Evolutionary conservation across 192 early-diverging fungal species (phyloP), one percentile per base, ranked within the genome.

Genomic region (Rhizoclosmatium sp.): DNA sequence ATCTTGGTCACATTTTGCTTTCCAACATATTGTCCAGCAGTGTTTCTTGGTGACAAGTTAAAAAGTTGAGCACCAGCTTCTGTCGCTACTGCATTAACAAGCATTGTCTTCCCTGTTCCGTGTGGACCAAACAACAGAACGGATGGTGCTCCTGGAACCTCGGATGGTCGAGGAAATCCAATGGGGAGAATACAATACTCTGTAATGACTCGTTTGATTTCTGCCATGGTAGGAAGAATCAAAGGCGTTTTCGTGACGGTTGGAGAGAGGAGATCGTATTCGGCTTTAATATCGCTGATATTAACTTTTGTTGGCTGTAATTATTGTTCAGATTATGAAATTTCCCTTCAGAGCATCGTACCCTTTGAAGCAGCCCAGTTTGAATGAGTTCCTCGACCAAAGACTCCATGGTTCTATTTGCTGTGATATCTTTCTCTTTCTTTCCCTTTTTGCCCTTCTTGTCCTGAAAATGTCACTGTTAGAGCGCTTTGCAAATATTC

Each of bases 341-440:
- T 64, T n/a, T 69, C 16, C 46, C 23, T 59, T 47, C 46, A 71
- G 4, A 47, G 45, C 46, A 44, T 5, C 40, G 42, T 76, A 86
- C 84, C 77, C 85, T 81, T 73, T 90, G 89, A 14, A 91, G 69
- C 4, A 91, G 78, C 21, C 90, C 88, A 1, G 86, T 81, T 51
- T 87, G 84, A 16, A 89, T 81, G 3, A 91, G 65, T 78, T 90
- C 89, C 69, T 90, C 90, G 46, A 89, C 79, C 40, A 90, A 75
- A 7, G 86, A 89, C 42, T 91, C 89, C 83, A 90, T 89, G 2
- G 89, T 89, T 46, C 90, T 73, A 58, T 88, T 88, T 3, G 87
- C 87, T 2, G 90, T 91, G 61, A 91, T 59, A 59, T 91, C 90
- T 78, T 91, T 91, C 66, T 91, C 90, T 67, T 91, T 91, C 67